Percentiles rank a stretch among this genome's conserved stretches.
Evolutionary conservation across 768 basidiomycete species (phyloP).

Genomic region (Sporobolomyces roseus): DNA sequence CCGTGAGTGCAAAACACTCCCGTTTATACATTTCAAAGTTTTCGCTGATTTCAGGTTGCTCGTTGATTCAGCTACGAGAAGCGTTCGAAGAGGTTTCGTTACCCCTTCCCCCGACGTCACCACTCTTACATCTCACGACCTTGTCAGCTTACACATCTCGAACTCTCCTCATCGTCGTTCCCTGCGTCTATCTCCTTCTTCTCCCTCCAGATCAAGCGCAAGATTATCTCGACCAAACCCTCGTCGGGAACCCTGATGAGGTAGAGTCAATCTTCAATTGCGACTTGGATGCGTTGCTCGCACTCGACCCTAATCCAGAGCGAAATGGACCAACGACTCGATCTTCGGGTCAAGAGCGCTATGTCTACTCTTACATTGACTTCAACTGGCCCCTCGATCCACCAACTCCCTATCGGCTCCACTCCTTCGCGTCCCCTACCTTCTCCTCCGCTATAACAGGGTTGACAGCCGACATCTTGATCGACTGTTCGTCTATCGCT

Average conservation of each 20-base stretch:
- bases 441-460: conserved; percentile 30
- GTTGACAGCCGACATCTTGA: conserved; percentile 43
- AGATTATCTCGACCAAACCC: not conserved
- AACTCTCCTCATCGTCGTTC: conserved; percentile 42
- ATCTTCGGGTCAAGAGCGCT: not conserved
- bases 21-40: no score
- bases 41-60: not conserved
- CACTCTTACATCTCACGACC: conserved; percentile 37
- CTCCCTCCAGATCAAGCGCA: not conserved
- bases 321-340: not conserved
- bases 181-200: conserved; percentile 35
- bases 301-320: conserved; percentile 19
- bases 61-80: conserved; percentile 41
- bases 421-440: conserved; percentile 26
- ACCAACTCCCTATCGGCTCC: conserved; percentile 36
- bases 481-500: conserved; percentile 23
- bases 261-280: conserved; percentile 41
- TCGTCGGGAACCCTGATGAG: conserved; percentile 35
- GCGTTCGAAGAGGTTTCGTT: conserved; percentile 42
- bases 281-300: no score
- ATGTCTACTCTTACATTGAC: conserved; percentile 18
- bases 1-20: no score
- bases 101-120: not conserved
- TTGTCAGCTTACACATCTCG: conserved; percentile 42
- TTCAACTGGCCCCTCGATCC: conserved; percentile 26